A percentile compares a stretch with the other conserved stretches of the same genome.
These are phyloP conservation scores for Rhypophila decipiens DNA, from an alignment of 495 filamentous ascomycete species.

Conservation along the genomic window DNA sequence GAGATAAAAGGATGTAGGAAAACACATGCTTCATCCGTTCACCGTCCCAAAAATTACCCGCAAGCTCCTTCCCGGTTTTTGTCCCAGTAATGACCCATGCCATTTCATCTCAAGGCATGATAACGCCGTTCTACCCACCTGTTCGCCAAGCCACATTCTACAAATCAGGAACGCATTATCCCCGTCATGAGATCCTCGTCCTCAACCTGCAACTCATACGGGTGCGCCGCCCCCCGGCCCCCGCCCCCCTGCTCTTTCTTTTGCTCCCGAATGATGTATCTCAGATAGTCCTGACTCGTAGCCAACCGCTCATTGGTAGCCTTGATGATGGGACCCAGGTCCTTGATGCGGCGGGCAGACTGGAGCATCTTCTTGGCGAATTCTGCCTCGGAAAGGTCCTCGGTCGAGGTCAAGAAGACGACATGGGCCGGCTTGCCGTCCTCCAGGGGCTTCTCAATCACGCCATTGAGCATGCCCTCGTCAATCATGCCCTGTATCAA, in stretches of 20 bases:
- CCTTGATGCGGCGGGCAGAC: conserved; percentile 37
- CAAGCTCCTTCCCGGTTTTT: no score
- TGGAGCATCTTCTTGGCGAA: conserved; percentile 35
- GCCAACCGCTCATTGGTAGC: conserved; percentile 49
- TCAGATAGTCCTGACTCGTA: conserved; percentile 55
- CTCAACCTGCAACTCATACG: conserved; percentile 38
- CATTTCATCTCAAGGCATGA: no score
- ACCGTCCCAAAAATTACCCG: no score
- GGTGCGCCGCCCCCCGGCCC: not conserved
- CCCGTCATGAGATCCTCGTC: conserved; percentile 64
- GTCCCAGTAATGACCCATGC: no score
- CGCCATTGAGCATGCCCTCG: conserved; percentile 49
- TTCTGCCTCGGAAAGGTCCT: conserved; percentile 39
- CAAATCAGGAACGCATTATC: no score
- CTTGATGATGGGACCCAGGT: conserved; percentile 36
- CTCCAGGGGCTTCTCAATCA: conserved; percentile 39
- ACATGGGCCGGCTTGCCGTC: conserved; percentile 31
- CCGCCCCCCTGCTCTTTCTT: conserved; percentile 30
- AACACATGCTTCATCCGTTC: no score
- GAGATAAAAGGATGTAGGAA: no score
- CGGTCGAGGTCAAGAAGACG: conserved; percentile 27
- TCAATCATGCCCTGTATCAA: conserved; percentile 52
- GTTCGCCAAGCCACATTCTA: no score
- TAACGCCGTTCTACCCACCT: no score
- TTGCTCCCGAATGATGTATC: conserved; percentile 39